Conservation (phyloP, 169 alveolate genomes). For the Cryptosporidium baileyi region DNA sequence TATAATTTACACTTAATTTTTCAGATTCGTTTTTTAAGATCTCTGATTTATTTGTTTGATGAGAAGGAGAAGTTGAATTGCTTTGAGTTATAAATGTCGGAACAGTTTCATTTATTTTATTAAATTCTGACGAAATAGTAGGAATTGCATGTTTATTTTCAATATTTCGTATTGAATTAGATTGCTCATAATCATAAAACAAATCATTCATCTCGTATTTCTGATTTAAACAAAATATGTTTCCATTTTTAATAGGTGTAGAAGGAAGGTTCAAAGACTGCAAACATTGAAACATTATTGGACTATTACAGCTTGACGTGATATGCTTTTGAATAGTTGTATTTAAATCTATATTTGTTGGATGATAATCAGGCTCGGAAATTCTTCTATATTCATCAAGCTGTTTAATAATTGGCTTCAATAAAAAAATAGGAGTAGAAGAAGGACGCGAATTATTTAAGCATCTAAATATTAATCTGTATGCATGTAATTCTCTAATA, state of each 20-base stretch:
- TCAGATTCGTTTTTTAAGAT: neutral
- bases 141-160: neutral
- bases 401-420: slow-evolving; percentile 39
- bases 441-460: slow-evolving; percentile 58
- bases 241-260: neutral
- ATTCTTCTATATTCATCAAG: slow-evolving; percentile 68
- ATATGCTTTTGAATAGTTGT: slow-evolving; percentile 2
- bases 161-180: neutral
- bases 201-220: too few species aligned
- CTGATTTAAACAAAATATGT: too few species aligned
- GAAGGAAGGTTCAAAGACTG: neutral
- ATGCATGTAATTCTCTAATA: slow-evolving; percentile 56
- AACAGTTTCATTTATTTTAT: neutral
- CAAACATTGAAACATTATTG: slow-evolving; percentile 4
- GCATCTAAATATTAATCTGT: slow-evolving; percentile 65
- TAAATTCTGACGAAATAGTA: neutral
- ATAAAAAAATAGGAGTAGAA: slow-evolving; percentile 46
- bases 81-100: neutral
- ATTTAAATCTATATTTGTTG: slow-evolving; percentile 30
- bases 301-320: neutral
- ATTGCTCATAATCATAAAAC: too few species aligned
- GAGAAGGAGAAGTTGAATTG: neutral
- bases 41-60: neutral
- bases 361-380: slow-evolving; percentile 57
- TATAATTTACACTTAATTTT: neutral